phyloP scores from a whole-genome alignment of 352 stramenopile genomes.

The Phytophthora vignae region DNA sequence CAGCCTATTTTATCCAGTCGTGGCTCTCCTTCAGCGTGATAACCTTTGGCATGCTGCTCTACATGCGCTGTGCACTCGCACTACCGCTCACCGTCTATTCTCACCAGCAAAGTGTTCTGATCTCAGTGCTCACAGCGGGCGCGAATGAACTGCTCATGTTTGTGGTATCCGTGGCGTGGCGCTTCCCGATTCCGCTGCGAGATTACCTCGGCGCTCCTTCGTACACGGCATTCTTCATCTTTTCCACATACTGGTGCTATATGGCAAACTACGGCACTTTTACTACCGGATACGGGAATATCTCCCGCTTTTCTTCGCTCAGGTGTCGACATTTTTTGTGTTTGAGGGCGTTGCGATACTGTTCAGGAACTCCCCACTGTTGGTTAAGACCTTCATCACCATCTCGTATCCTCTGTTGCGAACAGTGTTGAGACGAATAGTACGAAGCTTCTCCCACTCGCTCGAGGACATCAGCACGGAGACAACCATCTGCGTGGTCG shows the following conservation, averaged over 20 bases:
- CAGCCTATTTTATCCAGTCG: conserved; percentile 17
- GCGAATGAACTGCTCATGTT: conserved; percentile 18
- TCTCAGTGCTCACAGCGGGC: conserved; percentile 15
- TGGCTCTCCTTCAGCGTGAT: conserved; percentile 10
- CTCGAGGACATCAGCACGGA: conserved; percentile 48
- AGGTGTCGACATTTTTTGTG: conserved; percentile 19
- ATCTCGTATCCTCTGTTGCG: conserved; percentile 26
- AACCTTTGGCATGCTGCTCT: conserved; percentile 17
- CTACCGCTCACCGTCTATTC: conserved; percentile 24
- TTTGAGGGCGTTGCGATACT: conserved; percentile 32
- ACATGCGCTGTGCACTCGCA: conserved; percentile 19
- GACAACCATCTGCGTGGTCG: conserved; percentile 41
- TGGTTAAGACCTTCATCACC: conserved; percentile 28
- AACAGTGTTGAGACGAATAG: conserved; percentile 20
- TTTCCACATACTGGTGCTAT: conserved; percentile 26
- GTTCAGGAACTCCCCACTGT: conserved; percentile 26
- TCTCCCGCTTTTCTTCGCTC: conserved; percentile 12
- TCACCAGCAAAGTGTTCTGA: conserved; percentile 1
- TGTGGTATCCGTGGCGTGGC: background rate
- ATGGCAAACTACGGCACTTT: conserved; percentile 6
- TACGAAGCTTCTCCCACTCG: conserved; percentile 29
- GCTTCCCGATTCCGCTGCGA: conserved; percentile 23
- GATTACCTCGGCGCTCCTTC: conserved; percentile 15
- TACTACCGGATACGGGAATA: conserved; percentile 7
- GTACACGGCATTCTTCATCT: conserved; percentile 7